These are phyloP conservation scores for Zostera marina DNA, from an alignment of 116 monocot species.

Conservation along the genomic window DNA sequence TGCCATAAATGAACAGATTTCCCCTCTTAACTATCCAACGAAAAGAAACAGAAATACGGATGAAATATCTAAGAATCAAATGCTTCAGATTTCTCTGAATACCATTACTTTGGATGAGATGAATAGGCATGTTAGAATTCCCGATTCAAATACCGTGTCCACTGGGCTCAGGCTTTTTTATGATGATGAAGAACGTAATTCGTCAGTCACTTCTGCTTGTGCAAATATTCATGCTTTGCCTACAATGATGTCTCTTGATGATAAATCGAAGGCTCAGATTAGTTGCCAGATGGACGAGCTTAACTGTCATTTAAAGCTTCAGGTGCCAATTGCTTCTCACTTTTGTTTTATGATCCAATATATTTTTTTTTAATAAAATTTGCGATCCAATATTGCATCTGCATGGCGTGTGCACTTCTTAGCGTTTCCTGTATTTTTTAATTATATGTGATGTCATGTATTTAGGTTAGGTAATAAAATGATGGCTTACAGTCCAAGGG, in stretches of 20 bases:
- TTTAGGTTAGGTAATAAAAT: background rate
- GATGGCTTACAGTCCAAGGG: background rate
- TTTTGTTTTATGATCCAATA: background rate
- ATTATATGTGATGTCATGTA: no score
- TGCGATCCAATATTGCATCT: background rate
- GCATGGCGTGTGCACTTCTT: background rate
- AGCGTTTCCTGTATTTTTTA: no score
- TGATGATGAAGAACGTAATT: slow-evolving; percentile 55
- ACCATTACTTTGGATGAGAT: slow-evolving; percentile 16
- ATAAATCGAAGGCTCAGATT: slow-evolving; percentile 27
- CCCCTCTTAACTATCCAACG: slow-evolving; percentile 18
- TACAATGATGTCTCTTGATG: slow-evolving; percentile 18
- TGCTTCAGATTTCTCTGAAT: slow-evolving; percentile 48
- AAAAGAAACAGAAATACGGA: slow-evolving; percentile 32
- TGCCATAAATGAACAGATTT: slow-evolving; percentile 16
- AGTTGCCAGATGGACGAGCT: slow-evolving; percentile 45
- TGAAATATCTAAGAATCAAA: slow-evolving; percentile 22
- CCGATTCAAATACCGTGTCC: slow-evolving; percentile 39
- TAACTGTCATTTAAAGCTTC: slow-evolving; percentile 34
- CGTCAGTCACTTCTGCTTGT: slow-evolving; percentile 39
- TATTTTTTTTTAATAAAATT: no score
- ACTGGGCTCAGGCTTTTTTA: slow-evolving; percentile 54
- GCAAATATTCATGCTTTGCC: slow-evolving; percentile 27
- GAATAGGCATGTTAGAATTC: slow-evolving; percentile 11
- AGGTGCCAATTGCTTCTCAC: slow-evolving; percentile 21